These are phyloP conservation scores for Lentinula lateritia DNA, from an alignment of 768 basidiomycete species.

Conservation along the genomic window DNA sequence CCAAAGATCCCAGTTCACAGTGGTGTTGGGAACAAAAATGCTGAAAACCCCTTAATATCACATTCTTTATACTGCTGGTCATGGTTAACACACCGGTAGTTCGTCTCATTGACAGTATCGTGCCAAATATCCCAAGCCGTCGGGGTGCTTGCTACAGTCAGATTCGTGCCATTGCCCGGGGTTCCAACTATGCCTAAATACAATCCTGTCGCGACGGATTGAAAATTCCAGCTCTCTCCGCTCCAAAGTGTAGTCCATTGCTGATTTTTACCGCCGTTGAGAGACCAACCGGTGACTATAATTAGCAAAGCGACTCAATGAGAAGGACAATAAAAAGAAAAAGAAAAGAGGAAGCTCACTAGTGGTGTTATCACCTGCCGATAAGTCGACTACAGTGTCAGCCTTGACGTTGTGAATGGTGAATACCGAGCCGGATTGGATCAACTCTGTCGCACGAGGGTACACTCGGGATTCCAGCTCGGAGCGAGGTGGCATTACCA, in stretches of 20 bases:
- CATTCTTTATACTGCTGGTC: background rate
- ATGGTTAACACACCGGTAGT: conserved; percentile 35
- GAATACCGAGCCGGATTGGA: conserved; percentile 35
- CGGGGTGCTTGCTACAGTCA: conserved; percentile 30
- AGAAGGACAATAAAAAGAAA: background rate
- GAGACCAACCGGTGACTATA: conserved; percentile 46
- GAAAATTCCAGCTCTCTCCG: conserved; percentile 34
- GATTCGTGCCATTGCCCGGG: conserved; percentile 31
- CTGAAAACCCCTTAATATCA: conserved; percentile 12
- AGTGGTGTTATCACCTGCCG: conserved; percentile 42
- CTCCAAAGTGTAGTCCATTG: conserved; percentile 46
- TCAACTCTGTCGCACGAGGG: conserved; percentile 12
- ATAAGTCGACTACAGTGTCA: conserved; percentile 50
- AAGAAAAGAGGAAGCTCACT: conserved; percentile 22
- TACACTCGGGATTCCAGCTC: background rate
- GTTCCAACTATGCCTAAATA: conserved; percentile 37
- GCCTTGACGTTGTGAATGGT: conserved; percentile 45
- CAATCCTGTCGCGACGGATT: conserved; percentile 30
- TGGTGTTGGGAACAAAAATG: conserved; percentile 38
- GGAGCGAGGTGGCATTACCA: background rate
- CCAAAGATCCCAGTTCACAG: conserved; percentile 41
- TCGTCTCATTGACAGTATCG: conserved; percentile 30
- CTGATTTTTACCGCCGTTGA: conserved; percentile 42
- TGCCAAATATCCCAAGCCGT: conserved; percentile 47
- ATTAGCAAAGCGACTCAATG: background rate